A percentile compares a stretch with the other conserved stretches of the same genome.
Conservation (phyloP, 2,329 filamentous ascomycete genomes). For the Ceratocystis alfenasii region DNA sequence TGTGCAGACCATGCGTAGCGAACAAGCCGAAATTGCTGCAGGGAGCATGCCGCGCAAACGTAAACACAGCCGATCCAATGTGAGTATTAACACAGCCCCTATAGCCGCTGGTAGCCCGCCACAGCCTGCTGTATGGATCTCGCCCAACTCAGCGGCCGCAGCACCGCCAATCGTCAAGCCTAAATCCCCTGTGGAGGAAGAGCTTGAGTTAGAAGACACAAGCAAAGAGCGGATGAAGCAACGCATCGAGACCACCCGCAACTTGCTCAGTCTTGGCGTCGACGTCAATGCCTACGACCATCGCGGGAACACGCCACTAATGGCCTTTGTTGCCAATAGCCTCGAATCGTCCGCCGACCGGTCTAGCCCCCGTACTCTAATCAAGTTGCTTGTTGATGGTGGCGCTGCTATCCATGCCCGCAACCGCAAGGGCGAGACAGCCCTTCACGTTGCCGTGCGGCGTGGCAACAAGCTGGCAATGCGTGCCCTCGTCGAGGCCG, state of each 20-base stretch:
- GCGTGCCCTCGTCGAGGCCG: slow-evolving; percentile 35
- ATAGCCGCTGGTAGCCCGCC: neutral
- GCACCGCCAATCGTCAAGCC: neutral
- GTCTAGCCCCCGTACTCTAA: slow-evolving; percentile 31
- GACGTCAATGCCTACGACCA: slow-evolving; percentile 43
- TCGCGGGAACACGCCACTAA: slow-evolving; percentile 42
- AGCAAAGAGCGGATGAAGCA: slow-evolving; percentile 26
- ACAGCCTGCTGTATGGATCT: slow-evolving; percentile 21
- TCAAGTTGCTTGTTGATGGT: slow-evolving; percentile 33
- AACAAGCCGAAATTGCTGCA: slow-evolving; percentile 7
- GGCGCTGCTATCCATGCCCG: slow-evolving; percentile 39
- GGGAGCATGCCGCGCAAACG: slow-evolving; percentile 28
- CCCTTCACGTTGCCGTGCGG: slow-evolving; percentile 42
- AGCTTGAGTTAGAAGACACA: slow-evolving; percentile 17
- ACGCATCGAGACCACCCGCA: slow-evolving; percentile 26
- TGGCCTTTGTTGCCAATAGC: slow-evolving; percentile 42
- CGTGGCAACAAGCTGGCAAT: slow-evolving; percentile 42
- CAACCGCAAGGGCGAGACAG: slow-evolving; percentile 44
- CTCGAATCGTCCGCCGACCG: slow-evolving; percentile 39
- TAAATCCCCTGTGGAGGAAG: slow-evolving; percentile 24
- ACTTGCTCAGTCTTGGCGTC: slow-evolving; percentile 32
- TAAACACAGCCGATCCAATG: slow-evolving; percentile 29
- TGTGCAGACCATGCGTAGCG: slow-evolving; percentile 26
- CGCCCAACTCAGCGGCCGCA: slow-evolving; percentile 26
- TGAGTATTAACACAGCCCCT: slow-evolving; percentile 14